phyloP scores from a whole-genome alignment of 495 filamentous ascomycete genomes.

The Hypoxylon rickii region DNA sequence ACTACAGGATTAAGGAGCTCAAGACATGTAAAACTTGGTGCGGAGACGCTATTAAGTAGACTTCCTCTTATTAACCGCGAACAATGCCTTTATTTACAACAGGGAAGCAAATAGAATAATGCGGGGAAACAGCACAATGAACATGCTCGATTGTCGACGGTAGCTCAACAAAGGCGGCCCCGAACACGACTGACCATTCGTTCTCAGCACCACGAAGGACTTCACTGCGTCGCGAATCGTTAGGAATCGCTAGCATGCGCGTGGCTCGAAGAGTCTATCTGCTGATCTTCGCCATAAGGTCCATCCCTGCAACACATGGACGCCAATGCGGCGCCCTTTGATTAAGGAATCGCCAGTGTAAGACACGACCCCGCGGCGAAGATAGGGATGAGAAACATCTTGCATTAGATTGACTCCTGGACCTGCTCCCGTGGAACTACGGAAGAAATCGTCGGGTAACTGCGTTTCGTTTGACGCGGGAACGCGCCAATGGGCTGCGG shows the following conservation, averaged over 20 bases:
- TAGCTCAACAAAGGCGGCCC: too few species aligned
- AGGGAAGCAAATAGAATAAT: too few species aligned
- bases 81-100: too few species aligned
- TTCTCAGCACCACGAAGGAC: not conserved
- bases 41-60: too few species aligned
- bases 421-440: slow-evolving; percentile 1
- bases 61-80: too few species aligned
- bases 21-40: not conserved
- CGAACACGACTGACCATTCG: too few species aligned
- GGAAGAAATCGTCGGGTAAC: slow-evolving; percentile 1
- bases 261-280: not conserved
- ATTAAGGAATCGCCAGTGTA: not conserved
- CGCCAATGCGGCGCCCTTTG: not conserved
- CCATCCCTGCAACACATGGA: not conserved
- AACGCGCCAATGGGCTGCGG: not conserved
- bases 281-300: not conserved
- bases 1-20: not conserved
- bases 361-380: not conserved
- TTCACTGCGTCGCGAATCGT: not conserved
- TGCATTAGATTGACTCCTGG: not conserved
- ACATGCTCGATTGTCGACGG: too few species aligned
- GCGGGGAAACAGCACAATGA: too few species aligned
- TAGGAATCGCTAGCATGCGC: not conserved
- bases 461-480: not conserved
- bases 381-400: not conserved